phyloP scores from a whole-genome alignment of 2,329 filamentous ascomycete genomes.

The Penicillium sp. region DNA sequence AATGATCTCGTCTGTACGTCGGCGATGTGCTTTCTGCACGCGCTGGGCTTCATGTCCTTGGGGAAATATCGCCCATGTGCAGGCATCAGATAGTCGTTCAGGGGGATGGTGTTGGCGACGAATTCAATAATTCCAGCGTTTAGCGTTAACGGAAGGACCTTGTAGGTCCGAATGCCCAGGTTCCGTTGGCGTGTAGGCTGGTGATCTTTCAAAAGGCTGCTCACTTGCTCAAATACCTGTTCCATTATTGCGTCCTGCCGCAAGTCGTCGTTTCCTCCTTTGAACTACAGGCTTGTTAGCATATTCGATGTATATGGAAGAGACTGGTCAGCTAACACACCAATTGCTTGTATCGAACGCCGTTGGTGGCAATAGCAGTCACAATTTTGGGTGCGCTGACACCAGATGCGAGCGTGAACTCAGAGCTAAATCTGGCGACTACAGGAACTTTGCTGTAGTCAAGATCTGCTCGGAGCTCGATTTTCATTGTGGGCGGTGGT shows the following conservation, averaged over 20 bases:
- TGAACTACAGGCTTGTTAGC: conserved; percentile 58
- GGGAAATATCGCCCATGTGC: conserved; percentile 87
- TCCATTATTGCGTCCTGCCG: conserved; percentile 99
- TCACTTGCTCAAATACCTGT: conserved; percentile 96
- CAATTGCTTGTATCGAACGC: conserved; percentile 79
- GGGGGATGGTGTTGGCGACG: conserved; percentile 85
- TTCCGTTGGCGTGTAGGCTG: conserved; percentile 83
- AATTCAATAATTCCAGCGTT: conserved; percentile 95
- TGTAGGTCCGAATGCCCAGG: conserved; percentile 92
- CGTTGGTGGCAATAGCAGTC: conserved; percentile 76
- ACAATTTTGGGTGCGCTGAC: conserved; percentile 94
- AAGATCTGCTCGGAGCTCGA: conserved; percentile 70
- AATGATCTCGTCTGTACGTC: conserved; percentile 69
- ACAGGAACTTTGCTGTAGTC: conserved; percentile 76
- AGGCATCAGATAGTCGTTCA: conserved; percentile 90
- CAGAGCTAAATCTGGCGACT: conserved; percentile 70
- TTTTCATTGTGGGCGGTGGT: conserved; percentile 85
- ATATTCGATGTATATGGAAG: background rate
- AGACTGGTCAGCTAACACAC: conserved; percentile 45
- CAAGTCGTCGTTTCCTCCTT: conserved; percentile 93
- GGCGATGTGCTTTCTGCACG: conserved; percentile 78
- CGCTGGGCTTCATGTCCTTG: conserved; percentile 72
- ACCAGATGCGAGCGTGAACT: conserved; percentile 83
- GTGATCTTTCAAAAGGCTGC: conserved; percentile 82
- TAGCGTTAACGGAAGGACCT: conserved; percentile 85